A percentile compares a stretch with the other conserved stretches of the same genome.
These are phyloP conservation scores for Yamadazyma endophytica DNA, from an alignment of 805 yeast species.

Conservation along the genomic window DNA sequence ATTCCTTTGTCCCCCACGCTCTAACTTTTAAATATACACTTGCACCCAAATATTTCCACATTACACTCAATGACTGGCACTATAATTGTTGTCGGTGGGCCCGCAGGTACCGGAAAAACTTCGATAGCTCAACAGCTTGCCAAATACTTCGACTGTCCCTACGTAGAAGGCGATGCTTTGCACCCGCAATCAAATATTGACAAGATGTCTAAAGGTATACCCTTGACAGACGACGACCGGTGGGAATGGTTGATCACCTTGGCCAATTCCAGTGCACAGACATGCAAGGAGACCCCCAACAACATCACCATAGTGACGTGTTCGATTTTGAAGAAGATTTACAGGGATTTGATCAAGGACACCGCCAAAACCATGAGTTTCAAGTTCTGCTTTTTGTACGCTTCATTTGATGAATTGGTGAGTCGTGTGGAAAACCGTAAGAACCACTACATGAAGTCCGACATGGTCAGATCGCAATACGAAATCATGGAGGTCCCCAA, in stretches of 20 bases:
- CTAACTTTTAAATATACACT: too few species aligned
- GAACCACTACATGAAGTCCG: constrained; percentile 83
- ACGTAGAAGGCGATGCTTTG: constrained; percentile 79
- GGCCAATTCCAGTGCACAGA: constrained; percentile 33
- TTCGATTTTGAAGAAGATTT: constrained; percentile 73
- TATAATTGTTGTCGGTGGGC: constrained; percentile 79
- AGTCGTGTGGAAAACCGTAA: constrained; percentile 59
- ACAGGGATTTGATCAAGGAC: constrained; percentile 58
- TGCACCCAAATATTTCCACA: too few species aligned
- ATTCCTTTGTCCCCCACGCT: constrained; percentile 4
- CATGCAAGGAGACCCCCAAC: constrained; percentile 25
- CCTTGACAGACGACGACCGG: constrained; percentile 85
- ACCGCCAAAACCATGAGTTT: constrained; percentile 32
- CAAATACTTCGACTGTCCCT: constrained; percentile 44
- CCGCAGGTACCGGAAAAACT: constrained; percentile 94
- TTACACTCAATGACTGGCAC: constrained; percentile 12
- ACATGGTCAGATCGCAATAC: constrained; percentile 79
- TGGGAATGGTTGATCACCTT: constrained; percentile 80
- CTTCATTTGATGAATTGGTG: constrained; percentile 56
- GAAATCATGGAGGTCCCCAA: constrained; percentile 69
- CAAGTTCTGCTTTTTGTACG: constrained; percentile 63
- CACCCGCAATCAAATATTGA: constrained; percentile 71
- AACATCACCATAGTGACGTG: constrained; percentile 63
- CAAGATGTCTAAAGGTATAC: constrained; percentile 79
- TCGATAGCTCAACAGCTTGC: constrained; percentile 62